Evolutionary conservation across 257 asterid genomes (phyloP).

Genomic region (Scutellaria barbata): DNA sequence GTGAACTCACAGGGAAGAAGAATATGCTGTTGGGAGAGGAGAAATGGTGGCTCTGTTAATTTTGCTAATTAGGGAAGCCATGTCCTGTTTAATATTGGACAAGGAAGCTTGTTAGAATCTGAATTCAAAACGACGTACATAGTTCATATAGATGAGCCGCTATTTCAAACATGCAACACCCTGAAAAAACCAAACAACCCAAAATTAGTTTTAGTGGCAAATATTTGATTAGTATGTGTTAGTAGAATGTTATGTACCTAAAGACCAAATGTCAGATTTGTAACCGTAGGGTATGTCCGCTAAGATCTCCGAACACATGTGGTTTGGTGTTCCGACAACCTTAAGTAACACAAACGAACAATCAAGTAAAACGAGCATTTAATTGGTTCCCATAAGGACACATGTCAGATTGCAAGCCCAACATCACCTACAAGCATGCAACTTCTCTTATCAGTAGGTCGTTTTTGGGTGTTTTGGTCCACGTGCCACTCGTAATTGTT

Average conservation of each 20-base stretch:
- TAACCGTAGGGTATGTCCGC: constrained; percentile 93
- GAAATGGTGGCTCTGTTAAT: constrained; percentile 75
- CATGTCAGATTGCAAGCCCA: too few species aligned
- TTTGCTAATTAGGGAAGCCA: constrained; percentile 75
- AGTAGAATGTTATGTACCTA: constrained; percentile 49
- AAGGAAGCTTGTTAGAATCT: background rate
- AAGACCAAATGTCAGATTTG: constrained; percentile 94
- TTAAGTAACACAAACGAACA: constrained; percentile 14
- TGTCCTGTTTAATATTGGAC: constrained; percentile 59
- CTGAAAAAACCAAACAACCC: constrained; percentile 41
- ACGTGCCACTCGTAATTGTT: too few species aligned
- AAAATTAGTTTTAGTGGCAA: background rate
- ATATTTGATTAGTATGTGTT: background rate
- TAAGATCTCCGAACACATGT: constrained; percentile 96
- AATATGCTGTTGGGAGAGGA: constrained; percentile 82
- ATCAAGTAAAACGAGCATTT: too few species aligned
- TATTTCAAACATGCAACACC: too few species aligned
- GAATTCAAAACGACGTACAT: background rate
- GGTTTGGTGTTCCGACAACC: constrained; percentile 96
- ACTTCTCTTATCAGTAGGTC: too few species aligned
- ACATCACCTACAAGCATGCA: too few species aligned
- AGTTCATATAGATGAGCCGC: constrained; percentile 61
- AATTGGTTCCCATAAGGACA: background rate
- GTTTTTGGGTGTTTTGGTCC: too few species aligned
- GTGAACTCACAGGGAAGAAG: constrained; percentile 67